Percentiles rank a stretch among this genome's conserved stretches.
Conservation (phyloP, 345 rosid genomes). For the Gossypium stocksii region DNA sequence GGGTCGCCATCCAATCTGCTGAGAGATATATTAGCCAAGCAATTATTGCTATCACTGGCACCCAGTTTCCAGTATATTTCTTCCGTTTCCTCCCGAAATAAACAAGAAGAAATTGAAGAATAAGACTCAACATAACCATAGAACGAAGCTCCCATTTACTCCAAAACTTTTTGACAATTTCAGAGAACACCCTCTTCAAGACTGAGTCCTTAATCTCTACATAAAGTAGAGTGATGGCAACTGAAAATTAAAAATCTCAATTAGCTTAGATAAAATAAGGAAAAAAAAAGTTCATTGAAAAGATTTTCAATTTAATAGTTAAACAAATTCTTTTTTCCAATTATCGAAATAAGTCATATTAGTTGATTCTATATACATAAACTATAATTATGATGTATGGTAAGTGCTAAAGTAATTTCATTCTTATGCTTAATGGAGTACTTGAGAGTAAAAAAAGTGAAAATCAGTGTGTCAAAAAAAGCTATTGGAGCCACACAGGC, state of each 20-base stretch:
- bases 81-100: slow-evolving; percentile 7
- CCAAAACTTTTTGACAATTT: slow-evolving; percentile 8
- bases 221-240: neutral
- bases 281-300: neutral
- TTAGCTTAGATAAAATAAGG: too few species aligned
- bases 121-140: slow-evolving; percentile 18
- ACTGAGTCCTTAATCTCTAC: neutral
- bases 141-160: slow-evolving; percentile 27
- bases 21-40: slow-evolving; percentile 25
- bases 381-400: too few species aligned
- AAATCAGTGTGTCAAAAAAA: too few species aligned
- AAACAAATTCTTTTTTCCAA: too few species aligned
- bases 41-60: neutral
- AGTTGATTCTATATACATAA: too few species aligned
- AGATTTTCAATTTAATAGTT: too few species aligned
- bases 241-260: neutral
- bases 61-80: neutral
- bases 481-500: too few species aligned
- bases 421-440: rapidly evolving
- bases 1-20: slow-evolving; percentile 27
- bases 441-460: too few species aligned
- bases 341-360: too few species aligned
- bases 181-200: neutral
- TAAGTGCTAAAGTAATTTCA: too few species aligned
- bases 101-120: slow-evolving; percentile 24